These are phyloP conservation scores for Solanum tacnaense DNA, from an alignment of 257 asterid genomes.

Conservation along the genomic window DNA sequence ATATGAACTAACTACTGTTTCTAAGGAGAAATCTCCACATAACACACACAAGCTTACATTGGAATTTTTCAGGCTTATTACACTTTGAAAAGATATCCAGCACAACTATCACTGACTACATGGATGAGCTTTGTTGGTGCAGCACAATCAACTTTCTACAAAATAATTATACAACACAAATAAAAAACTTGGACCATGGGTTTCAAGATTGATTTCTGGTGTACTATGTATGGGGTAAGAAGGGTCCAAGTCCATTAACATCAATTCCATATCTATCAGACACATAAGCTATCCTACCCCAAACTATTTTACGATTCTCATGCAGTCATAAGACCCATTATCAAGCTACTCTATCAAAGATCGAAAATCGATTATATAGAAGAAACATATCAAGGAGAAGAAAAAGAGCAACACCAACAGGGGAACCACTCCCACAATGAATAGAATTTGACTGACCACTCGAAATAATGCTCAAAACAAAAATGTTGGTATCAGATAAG, in stretches of 20 bases:
- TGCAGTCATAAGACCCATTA: too few relatives aligned
- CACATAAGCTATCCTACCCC: too few relatives aligned
- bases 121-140: conserved; percentile 76
- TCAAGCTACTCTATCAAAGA: too few relatives aligned
- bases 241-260: not conserved
- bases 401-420: too few relatives aligned
- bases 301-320: too few relatives aligned
- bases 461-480: too few relatives aligned
- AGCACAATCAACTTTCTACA: conserved; percentile 60
- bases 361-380: too few relatives aligned
- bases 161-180: conserved; percentile 38
- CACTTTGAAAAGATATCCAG: conserved; percentile 57
- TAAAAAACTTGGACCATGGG: conserved; percentile 58
- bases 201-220: conserved; percentile 61
- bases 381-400: too few relatives aligned
- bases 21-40: not conserved
- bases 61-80: conserved; percentile 28
- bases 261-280: too few relatives aligned
- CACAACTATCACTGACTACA: conserved; percentile 56
- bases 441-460: too few relatives aligned
- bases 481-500: too few relatives aligned
- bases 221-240: conserved; percentile 52
- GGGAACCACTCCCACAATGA: too few relatives aligned
- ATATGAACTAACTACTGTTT: not conserved
- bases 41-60: not conserved